Base-by-base conservation (phyloP, 164 flowering plant genomes). In the Saururus chinensis region DNA sequence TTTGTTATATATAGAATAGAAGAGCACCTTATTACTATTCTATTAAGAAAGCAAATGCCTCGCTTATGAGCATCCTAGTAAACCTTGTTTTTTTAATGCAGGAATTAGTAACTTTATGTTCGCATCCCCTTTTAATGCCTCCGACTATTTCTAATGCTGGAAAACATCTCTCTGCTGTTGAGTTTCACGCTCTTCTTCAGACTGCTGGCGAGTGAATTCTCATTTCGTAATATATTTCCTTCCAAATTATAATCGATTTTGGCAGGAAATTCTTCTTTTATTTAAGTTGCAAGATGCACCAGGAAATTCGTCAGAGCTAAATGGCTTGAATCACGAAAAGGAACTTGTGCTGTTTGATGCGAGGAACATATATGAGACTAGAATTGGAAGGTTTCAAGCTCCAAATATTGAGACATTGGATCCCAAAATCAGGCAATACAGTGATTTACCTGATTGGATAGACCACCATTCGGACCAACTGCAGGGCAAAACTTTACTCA, bases 311-410 rank as follows among this genome's bases (percentile, higher is more conserved):
- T 61, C 61, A 40, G 84, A 79, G 37, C 56, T 66, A 25, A 62
- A 40, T 51, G 68, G 61, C 64, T 52, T 73, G 19, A 51, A 24
- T 64, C 64, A 66, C 19, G 20, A 53, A 57, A 72, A 71, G 66
- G 64, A 55, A 22, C 64, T 86, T 70, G 69, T 89, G 68, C 66
- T 92, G 26, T 72, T 92, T 72, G 98, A 92, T 81, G 96, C 98
- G 41, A 83, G 98, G 68, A 92, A 92, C 67, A 69, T 89, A 40
- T 92, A 92, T 64, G 98, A 92, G 78, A 89, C 98, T 51, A 81
- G 98, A 79, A 88, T 92, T 60, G 98, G 98, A 72, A 89, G 82
- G 82, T 92, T 89, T 41, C 56, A 76, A 21, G 63, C 78, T 56
- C 81, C 92, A 60, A 66, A 73, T 64, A 90, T 86, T 64, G 80